Evolutionary conservation across 192 early-diverging fungal species (phyloP).

Genomic region (Entophlyctis luteolus): DNA sequence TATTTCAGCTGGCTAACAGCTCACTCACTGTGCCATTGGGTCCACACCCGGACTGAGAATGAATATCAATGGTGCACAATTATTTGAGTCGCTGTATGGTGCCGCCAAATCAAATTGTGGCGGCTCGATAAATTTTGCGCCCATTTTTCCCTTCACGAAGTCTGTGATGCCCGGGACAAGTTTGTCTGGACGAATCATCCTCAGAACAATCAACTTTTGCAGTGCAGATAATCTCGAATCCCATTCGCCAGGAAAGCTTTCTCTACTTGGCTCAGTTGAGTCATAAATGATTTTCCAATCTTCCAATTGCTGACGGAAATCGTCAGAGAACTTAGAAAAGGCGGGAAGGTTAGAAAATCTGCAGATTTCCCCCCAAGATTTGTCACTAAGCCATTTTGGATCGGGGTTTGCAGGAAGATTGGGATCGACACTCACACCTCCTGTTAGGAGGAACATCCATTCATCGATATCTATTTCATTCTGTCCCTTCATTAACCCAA

Average conservation of each 20-base stretch:
- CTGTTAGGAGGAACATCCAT: slow-evolving; percentile 61
- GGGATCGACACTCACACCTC: slow-evolving; percentile 43
- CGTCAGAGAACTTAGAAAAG: slow-evolving; percentile 42
- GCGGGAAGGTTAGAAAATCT: slow-evolving; percentile 43
- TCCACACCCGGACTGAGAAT: slow-evolving; percentile 60
- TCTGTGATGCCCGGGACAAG: slow-evolving; percentile 56
- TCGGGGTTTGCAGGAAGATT: slow-evolving; percentile 49
- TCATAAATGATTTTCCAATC: slow-evolving; percentile 49
- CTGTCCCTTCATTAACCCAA: slow-evolving; percentile 50
- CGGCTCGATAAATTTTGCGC: slow-evolving; percentile 58
- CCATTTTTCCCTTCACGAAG: slow-evolving; percentile 56
- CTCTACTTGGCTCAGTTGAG: slow-evolving; percentile 45
- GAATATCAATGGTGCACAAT: slow-evolving; percentile 53
- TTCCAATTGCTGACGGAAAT: slow-evolving; percentile 24
- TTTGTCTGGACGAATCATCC: slow-evolving; percentile 53
- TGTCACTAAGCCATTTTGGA: slow-evolving; percentile 54
- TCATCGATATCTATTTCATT: slow-evolving; percentile 56
- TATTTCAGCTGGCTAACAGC: background rate
- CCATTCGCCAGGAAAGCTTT: slow-evolving; percentile 44
- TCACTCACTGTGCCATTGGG: slow-evolving; percentile 53
- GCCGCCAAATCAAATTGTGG: slow-evolving; percentile 58
- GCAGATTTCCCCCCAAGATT: slow-evolving; percentile 49
- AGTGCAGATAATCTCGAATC: slow-evolving; percentile 48
- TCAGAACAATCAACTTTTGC: slow-evolving; percentile 50
- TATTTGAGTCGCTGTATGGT: slow-evolving; percentile 51